Evolutionary conservation across 1,284 basidiomycete genomes (phyloP), one percentile per base, ranked within the genome.

Genomic region (Puccinia hordei): DNA sequence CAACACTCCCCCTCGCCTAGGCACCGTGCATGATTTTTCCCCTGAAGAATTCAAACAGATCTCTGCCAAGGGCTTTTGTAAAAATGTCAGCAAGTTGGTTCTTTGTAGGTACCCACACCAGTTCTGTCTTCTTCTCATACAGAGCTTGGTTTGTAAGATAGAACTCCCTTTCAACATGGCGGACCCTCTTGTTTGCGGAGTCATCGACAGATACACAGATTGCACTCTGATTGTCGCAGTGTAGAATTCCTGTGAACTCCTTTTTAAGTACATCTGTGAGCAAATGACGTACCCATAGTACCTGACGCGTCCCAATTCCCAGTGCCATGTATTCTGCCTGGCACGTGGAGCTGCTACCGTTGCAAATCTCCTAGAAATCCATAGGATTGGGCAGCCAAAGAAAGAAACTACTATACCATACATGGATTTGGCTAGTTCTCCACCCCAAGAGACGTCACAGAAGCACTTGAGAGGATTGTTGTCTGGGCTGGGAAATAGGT

Each of bases 31-130:
- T 55, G 53, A 55, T 55, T 19, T n/a, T 55, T n/a, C 53, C 53
- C 53, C 53, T 4, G 6, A 55, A 55, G 8, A 1, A 8, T 19
- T 24, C n/a, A 24, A 55, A 55, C n/a, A n/a, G 53, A n/a, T 55
- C 53, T 19, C 24, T 55, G 2, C 30, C 9, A 5, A 65, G 22
- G 13, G 61, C 61, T 73, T 73, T 73, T 2, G 71, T 73, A n/a
- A 73, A 41, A 33, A 73, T 35, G 35, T 73, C 71, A 35, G 71
- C 71, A 1, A 51, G 71, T 73, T 73, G 71, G 3, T 51, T 3
- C n/a, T 24, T 38, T 5, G 49, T 33, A 1, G 44, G 27, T 33
- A 73, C 55, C 71, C 71, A 73, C 22, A 53, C 15, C n/a, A 73
- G 51, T 4, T 35, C 44, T 5, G 38, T 35, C 27, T 53, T 46